Conservation (phyloP, 164 flowering plant genomes). For the Umbilicus rupestris region DNA sequence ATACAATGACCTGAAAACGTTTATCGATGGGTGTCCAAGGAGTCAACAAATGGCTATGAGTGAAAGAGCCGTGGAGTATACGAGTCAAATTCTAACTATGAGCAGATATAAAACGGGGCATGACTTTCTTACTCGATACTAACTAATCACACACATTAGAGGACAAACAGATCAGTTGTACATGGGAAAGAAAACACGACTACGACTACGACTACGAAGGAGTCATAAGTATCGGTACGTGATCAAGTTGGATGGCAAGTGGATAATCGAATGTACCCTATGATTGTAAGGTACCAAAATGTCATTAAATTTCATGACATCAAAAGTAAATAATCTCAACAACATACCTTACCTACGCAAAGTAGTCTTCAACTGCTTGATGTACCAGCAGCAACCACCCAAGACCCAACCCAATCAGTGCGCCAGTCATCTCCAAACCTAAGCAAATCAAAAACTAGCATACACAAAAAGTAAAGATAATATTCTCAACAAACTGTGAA, state of each 20-base stretch:
- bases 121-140: not conserved
- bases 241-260: not conserved
- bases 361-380: not conserved
- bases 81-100: not conserved
- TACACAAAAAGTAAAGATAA: too few relatives aligned
- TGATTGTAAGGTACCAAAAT: not conserved
- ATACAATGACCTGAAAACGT: too few relatives aligned
- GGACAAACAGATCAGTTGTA: not conserved
- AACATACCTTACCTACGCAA: not conserved
- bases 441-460: too few relatives aligned
- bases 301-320: not conserved
- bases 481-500: too few relatives aligned
- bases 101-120: not conserved
- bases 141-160: not conserved
- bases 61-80: not conserved
- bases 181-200: not conserved
- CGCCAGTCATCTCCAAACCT: not conserved
- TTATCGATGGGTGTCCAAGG: too few relatives aligned
- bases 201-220: not conserved
- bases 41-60: not conserved
- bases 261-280: not conserved
- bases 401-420: not conserved
- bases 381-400: not conserved
- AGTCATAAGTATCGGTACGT: not conserved
- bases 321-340: not conserved